Percentiles rank a stretch among this genome's conserved stretches.
Conservation (phyloP, 1,284 basidiomycete species). For the Sparassis latifolia region DNA sequence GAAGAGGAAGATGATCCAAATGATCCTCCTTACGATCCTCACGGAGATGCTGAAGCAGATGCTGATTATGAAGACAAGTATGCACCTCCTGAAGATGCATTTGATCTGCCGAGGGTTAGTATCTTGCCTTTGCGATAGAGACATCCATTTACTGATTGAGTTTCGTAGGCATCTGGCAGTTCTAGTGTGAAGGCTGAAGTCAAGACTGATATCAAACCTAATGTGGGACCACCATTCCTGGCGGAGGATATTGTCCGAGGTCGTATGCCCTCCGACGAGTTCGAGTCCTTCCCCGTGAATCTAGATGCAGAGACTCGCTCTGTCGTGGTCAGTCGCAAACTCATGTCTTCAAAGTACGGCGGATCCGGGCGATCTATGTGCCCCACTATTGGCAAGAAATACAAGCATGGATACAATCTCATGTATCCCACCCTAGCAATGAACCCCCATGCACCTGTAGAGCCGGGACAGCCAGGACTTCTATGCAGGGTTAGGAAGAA, state of each 20-base stretch:
- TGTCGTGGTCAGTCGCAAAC: constrained; percentile 8
- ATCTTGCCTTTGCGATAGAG: too few species aligned
- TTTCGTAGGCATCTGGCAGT: too few species aligned
- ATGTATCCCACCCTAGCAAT: constrained; percentile 9
- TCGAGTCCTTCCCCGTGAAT: constrained; percentile 3
- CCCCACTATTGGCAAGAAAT: constrained; percentile 6
- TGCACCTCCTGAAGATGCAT: too few species aligned
- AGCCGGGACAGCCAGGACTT: constrained; percentile 13
- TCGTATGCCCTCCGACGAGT: constrained; percentile 4
- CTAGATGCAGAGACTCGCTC: constrained; percentile 6
- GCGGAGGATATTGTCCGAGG: neutral
- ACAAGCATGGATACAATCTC: constrained; percentile 7
- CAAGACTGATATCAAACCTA: neutral
- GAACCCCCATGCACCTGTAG: constrained; percentile 15
- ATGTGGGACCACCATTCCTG: neutral
- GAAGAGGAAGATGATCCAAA: too few species aligned
- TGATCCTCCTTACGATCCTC: too few species aligned
- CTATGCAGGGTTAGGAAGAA: constrained; percentile 3
- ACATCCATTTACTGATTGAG: too few species aligned
- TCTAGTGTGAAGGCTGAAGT: too few species aligned
- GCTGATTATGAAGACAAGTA: too few species aligned
- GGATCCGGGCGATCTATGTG: constrained; percentile 6
- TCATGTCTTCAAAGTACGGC: constrained; percentile 13
- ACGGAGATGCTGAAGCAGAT: too few species aligned
- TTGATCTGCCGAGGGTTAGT: too few species aligned